phyloP scores from a whole-genome alignment of 768 basidiomycete genomes.

The Amanita phalloides region DNA sequence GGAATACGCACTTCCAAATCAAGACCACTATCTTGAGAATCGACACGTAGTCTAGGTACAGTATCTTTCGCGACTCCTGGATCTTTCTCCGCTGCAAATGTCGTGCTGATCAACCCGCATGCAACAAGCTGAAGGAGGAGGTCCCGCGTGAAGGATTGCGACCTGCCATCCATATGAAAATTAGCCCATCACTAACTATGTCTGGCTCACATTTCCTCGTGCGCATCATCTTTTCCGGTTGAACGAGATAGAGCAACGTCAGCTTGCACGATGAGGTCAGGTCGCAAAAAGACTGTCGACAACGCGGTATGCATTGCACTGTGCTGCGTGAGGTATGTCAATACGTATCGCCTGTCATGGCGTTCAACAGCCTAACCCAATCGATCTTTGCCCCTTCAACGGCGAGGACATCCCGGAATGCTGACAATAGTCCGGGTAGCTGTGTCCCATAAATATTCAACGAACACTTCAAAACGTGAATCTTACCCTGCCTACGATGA shows the following conservation, averaged over 20 bases:
- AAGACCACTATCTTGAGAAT: slow-evolving; percentile 49
- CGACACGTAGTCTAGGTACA: slow-evolving; percentile 37
- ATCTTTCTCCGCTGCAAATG: slow-evolving; percentile 40
- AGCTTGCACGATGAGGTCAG: slow-evolving; percentile 3
- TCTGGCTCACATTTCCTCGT: background rate
- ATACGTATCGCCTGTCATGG: background rate
- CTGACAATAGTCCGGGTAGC: slow-evolving; percentile 50
- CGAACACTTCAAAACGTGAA: slow-evolving; percentile 1
- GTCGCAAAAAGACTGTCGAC: slow-evolving; percentile 4
- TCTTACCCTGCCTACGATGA: slow-evolving; percentile 62
- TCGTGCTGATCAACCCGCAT: slow-evolving; percentile 42
- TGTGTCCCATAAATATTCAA: slow-evolving; percentile 13
- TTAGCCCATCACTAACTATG: background rate
- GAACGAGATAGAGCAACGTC: slow-evolving; percentile 5
- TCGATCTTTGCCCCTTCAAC: slow-evolving; percentile 43
- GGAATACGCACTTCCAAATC: slow-evolving; percentile 41
- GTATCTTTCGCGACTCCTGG: slow-evolving; percentile 38
- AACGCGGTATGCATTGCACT: slow-evolving; percentile 14
- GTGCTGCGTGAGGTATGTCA: slow-evolving; percentile 15
- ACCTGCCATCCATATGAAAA: slow-evolving; percentile 6
- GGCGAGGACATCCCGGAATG: slow-evolving; percentile 45
- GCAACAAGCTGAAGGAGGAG: slow-evolving; percentile 46
- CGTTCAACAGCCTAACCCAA: slow-evolving; percentile 32
- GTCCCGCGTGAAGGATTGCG: slow-evolving; percentile 31
- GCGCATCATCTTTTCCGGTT: background rate